A percentile compares a stretch with the other conserved stretches of the same genome.
Evolutionary conservation across 2,329 filamentous ascomycete genomes (phyloP).

Genomic region (Cladosporium velox): DNA sequence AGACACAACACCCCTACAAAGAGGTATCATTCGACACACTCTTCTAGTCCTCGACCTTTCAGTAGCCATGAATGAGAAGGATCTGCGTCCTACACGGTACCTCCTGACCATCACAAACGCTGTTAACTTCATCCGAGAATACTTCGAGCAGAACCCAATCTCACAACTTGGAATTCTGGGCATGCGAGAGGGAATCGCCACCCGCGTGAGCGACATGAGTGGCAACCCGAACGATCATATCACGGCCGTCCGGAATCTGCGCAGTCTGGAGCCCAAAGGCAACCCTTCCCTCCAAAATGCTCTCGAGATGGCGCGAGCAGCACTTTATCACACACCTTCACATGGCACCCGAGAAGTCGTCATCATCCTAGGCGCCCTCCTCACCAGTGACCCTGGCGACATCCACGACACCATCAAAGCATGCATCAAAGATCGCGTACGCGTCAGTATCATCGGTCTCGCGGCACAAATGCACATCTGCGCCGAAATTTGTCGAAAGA

Average conservation of each 20-base stretch:
- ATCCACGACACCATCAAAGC: slow-evolving; percentile 85
- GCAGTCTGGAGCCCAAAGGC: slow-evolving; percentile 50
- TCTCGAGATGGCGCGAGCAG: slow-evolving; percentile 89
- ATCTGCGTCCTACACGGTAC: slow-evolving; percentile 85
- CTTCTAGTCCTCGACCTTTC: slow-evolving; percentile 90
- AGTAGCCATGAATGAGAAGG: slow-evolving; percentile 92
- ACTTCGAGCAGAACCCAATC: slow-evolving; percentile 98
- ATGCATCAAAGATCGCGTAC: slow-evolving; percentile 79
- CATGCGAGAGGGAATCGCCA: slow-evolving; percentile 88
- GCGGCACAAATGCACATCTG: slow-evolving; percentile 92
- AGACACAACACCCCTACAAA: slow-evolving; percentile 92
- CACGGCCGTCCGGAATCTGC: slow-evolving; percentile 65
- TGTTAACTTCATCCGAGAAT: slow-evolving; percentile 85
- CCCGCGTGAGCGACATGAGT: slow-evolving; percentile 83
- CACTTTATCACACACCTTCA: slow-evolving; percentile 87
- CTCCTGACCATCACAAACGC: slow-evolving; percentile 80
- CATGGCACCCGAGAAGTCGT: slow-evolving; percentile 94
- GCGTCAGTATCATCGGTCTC: slow-evolving; percentile 85
- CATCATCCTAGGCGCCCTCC: slow-evolving; percentile 85
- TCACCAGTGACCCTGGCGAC: slow-evolving; percentile 90
- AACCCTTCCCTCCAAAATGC: slow-evolving; percentile 77
- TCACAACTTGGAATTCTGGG: slow-evolving; percentile 90
- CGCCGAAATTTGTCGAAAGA: slow-evolving; percentile 81
- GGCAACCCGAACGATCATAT: slow-evolving; percentile 91
- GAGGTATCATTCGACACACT: slow-evolving; percentile 96